phyloP scores from a whole-genome alignment of 257 asterid genomes.

The Solanum dulcamara region DNA sequence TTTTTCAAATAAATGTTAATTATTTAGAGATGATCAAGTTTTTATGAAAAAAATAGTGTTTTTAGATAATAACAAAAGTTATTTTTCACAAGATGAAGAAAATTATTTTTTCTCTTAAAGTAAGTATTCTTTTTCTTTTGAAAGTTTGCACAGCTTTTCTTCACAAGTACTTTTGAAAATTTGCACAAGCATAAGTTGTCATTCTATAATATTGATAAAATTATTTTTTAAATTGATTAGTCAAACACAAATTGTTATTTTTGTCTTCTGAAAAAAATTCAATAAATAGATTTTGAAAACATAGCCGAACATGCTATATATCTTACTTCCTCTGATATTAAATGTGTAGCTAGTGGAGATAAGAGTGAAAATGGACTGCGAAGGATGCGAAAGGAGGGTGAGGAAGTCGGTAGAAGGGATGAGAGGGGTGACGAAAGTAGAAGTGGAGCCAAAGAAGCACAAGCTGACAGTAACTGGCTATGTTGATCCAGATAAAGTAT shows the following conservation, averaged over 20 bases:
- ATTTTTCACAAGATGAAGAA: too few species aligned
- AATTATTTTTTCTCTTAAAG: too few species aligned
- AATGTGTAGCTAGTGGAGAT: conserved; percentile 28
- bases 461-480: conserved; percentile 23
- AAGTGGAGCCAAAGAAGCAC: conserved; percentile 29
- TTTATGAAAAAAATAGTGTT: too few species aligned
- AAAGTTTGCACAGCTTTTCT: background rate
- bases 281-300: too few species aligned
- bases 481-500: conserved; percentile 27
- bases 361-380: conserved; percentile 36
- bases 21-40: background rate
- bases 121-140: too few species aligned
- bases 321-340: background rate
- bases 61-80: too few species aligned
- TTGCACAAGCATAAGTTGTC: background rate
- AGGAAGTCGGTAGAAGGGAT: conserved; percentile 26
- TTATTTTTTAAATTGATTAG: background rate
- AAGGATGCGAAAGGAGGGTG: conserved; percentile 29
- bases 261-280: too few species aligned
- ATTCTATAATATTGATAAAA: background rate
- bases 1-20: background rate
- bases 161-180: background rate
- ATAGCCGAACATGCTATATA: background rate
- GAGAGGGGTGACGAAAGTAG: conserved; percentile 23
- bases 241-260: too few species aligned